Evolutionary conservation across 345 rosid species (phyloP).

Genomic region (Luvunga scandens): DNA sequence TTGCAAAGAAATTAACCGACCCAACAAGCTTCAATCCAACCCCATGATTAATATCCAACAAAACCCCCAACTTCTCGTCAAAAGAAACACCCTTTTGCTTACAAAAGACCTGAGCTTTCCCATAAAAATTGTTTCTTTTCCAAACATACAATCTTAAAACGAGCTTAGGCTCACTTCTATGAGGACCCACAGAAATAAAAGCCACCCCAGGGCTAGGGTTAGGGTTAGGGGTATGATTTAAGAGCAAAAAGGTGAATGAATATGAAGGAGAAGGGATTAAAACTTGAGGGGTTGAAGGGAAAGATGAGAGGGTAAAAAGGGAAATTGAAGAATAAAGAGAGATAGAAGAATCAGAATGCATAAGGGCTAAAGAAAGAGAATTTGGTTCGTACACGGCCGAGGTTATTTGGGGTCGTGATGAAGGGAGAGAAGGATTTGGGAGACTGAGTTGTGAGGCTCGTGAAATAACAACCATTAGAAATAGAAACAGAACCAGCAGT

Average conservation of each 20-base stretch:
- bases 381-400: slow-evolving; percentile 62
- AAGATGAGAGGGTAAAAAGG: slow-evolving; percentile 27
- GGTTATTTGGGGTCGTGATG: slow-evolving; percentile 31
- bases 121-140: slow-evolving; percentile 33
- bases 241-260: slow-evolving; percentile 25
- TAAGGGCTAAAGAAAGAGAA: slow-evolving; percentile 66
- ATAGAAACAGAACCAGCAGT: slow-evolving; percentile 3
- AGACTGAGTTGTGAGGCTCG: slow-evolving; percentile 46
- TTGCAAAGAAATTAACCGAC: slow-evolving; percentile 63
- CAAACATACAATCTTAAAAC: slow-evolving; percentile 50
- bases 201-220: slow-evolving; percentile 36
- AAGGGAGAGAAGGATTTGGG: slow-evolving; percentile 35
- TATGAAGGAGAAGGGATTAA: slow-evolving; percentile 30
- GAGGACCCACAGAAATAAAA: slow-evolving; percentile 54
- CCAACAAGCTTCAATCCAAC: slow-evolving; percentile 58
- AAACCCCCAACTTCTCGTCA: slow-evolving; percentile 54
- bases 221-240: slow-evolving; percentile 11
- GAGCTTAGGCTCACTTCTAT: slow-evolving; percentile 54
- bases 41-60: slow-evolving; percentile 56
- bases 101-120: slow-evolving; percentile 46
- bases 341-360: slow-evolving; percentile 60
- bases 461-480: slow-evolving; percentile 37
- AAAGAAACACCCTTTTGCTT: slow-evolving; percentile 61
- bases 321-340: slow-evolving; percentile 57
- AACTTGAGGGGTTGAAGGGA: slow-evolving; percentile 31